phyloP scores from a whole-genome alignment of 495 filamentous ascomycete genomes.

The Articulospora tetracladia region DNA sequence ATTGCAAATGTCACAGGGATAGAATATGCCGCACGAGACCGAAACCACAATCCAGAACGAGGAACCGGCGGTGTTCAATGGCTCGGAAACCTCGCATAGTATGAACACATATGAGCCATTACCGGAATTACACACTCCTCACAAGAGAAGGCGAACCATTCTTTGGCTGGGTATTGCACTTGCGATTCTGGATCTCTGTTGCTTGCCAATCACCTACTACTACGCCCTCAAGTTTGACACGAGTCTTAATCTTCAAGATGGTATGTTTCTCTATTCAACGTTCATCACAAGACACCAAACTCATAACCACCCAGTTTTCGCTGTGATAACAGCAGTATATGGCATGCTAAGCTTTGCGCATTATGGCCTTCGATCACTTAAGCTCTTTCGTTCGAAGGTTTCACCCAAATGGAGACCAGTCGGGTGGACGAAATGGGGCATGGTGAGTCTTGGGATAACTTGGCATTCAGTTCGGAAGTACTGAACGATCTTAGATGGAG shows the following conservation, averaged over 20 bases:
- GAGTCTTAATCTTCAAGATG: slow-evolving; percentile 11
- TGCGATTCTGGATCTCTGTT: slow-evolving; percentile 16
- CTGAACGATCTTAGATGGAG: slow-evolving; percentile 6
- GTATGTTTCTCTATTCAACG: slow-evolving; percentile 1
- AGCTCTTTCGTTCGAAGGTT: slow-evolving; percentile 13
- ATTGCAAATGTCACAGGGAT: background rate
- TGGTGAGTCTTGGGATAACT: slow-evolving; percentile 7
- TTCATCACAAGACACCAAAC: background rate
- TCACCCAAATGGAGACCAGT: slow-evolving; percentile 16
- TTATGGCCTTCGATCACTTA: slow-evolving; percentile 17
- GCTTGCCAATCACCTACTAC: slow-evolving; percentile 18
- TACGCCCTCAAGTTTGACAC: slow-evolving; percentile 21
- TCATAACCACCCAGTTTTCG: slow-evolving; percentile 14
- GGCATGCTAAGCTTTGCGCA: slow-evolving; percentile 20
- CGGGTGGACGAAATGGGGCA: slow-evolving; percentile 22
- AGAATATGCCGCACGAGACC: slow-evolving; percentile 1
- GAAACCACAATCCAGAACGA: background rate
- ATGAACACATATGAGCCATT: slow-evolving; percentile 8
- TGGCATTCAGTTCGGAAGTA: background rate
- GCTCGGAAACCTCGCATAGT: background rate
- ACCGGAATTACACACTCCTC: slow-evolving; percentile 14
- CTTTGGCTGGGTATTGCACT: slow-evolving; percentile 4
- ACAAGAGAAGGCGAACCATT: slow-evolving; percentile 6
- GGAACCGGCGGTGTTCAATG: background rate
- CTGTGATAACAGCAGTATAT: slow-evolving; percentile 18